Evolutionary conservation across 257 asterid species (phyloP).

Genomic region (Solanum lignicaule): DNA sequence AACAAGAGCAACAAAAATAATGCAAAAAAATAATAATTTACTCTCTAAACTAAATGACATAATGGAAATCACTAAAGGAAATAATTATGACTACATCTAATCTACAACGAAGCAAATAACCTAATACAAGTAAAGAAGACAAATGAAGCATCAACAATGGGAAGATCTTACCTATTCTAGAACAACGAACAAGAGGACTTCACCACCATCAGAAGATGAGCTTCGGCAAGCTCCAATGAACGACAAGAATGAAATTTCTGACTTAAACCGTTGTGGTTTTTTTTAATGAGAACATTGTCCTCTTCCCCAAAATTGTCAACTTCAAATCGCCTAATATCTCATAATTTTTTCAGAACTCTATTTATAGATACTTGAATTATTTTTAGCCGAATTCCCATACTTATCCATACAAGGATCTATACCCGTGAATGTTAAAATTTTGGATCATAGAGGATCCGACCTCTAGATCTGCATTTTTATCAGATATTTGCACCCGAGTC

Average conservation of each 20-base stretch:
- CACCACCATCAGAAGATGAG: background rate
- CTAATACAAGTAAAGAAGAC: background rate
- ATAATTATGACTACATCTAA: no score
- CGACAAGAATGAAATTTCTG: background rate
- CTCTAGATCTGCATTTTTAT: no score
- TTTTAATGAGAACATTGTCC: background rate
- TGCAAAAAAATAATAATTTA: no score
- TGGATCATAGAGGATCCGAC: no score
- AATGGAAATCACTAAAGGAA: background rate
- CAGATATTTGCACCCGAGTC: no score
- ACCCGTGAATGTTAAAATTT: no score
- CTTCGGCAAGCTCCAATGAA: background rate
- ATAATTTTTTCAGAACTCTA: background rate
- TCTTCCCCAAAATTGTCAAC: background rate
- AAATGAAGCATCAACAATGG: background rate
- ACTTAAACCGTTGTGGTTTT: no score
- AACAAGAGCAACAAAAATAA: background rate
- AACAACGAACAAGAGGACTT: background rate
- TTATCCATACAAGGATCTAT: background rate
- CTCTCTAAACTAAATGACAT: background rate
- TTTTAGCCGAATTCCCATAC: background rate
- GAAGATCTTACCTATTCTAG: background rate
- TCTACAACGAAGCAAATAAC: background rate
- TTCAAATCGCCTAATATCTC: background rate
- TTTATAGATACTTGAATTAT: background rate